Percentiles rank a stretch among this genome's conserved stretches.
These are phyloP conservation scores for Paecilomyces formosus DNA, from an alignment of 2,329 filamentous ascomycete species.

Conservation along the genomic window DNA sequence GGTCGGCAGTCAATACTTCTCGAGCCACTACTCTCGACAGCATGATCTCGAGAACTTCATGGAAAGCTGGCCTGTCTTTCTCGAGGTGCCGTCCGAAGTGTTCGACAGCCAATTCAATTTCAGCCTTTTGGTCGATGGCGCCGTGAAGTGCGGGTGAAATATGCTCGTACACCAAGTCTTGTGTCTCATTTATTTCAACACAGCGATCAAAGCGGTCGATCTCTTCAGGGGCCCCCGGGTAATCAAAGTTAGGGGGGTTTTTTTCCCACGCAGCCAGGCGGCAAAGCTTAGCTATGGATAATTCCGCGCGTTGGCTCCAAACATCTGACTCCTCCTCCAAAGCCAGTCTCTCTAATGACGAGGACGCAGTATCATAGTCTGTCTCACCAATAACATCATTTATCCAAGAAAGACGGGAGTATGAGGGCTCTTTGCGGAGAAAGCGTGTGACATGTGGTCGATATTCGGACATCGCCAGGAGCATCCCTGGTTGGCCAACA, in stretches of 20 bases:
- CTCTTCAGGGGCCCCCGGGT: conserved; percentile 34
- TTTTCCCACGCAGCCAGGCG: conserved; percentile 56
- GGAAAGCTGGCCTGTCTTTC: conserved; percentile 58
- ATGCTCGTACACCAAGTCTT: conserved; percentile 67
- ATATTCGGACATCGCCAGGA: conserved; percentile 65
- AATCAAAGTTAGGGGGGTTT: conserved; percentile 9
- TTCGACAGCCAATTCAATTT: conserved; percentile 67
- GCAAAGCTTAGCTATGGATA: conserved; percentile 80
- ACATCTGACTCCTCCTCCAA: conserved; percentile 66
- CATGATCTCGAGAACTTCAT: conserved; percentile 62
- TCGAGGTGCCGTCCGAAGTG: conserved; percentile 49
- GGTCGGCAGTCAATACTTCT: conserved; percentile 53
- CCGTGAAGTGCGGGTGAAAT: conserved; percentile 60
- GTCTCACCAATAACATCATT: conserved; percentile 76
- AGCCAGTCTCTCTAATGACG: conserved; percentile 63
- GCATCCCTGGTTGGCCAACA: conserved; percentile 55
- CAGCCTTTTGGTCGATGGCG: conserved; percentile 73
- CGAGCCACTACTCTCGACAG: conserved; percentile 65
- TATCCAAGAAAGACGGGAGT: conserved; percentile 85
- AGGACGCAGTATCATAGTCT: conserved; percentile 65
- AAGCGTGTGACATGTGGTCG: conserved; percentile 69
- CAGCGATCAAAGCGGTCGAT: conserved; percentile 54
- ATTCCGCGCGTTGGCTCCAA: conserved; percentile 89
- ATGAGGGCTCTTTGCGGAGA: conserved; percentile 61
- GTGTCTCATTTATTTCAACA: conserved; percentile 66